Conservation (phyloP, 179 eudicot species). For the Heliamphora pulchella region DNA sequence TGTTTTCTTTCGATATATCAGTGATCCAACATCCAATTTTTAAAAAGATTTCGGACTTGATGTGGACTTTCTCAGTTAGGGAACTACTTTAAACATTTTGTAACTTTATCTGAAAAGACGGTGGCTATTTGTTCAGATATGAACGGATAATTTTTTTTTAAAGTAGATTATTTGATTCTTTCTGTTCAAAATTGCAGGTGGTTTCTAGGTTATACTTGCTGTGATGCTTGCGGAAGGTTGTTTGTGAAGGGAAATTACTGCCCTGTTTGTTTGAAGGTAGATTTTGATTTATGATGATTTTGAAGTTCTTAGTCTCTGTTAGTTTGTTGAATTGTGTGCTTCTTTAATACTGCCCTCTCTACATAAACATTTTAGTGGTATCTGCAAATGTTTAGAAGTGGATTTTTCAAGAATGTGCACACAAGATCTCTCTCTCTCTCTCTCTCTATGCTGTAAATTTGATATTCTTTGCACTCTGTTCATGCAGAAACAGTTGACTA, state of each 20-base stretch:
- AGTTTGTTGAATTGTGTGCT: background rate
- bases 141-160: background rate
- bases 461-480: background rate
- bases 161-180: background rate
- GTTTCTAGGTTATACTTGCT: slow-evolving; percentile 93
- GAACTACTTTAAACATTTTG: background rate
- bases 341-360: background rate
- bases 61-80: background rate
- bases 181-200: slow-evolving; percentile 47
- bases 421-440: background rate
- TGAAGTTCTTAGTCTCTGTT: background rate
- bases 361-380: background rate
- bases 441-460: slow-evolving; percentile 1
- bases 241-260: slow-evolving; percentile 92
- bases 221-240: slow-evolving; percentile 99
- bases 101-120: background rate
- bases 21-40: too few species aligned
- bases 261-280: slow-evolving; percentile 95
- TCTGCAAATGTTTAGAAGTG: background rate
- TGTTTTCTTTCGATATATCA: background rate
- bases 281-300: background rate
- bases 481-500: slow-evolving; percentile 9
- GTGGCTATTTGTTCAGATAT: background rate
- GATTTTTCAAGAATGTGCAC: background rate
- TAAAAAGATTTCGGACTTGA: background rate